A percentile compares a stretch with the other conserved stretches of the same genome.
Evolutionary conservation across 495 filamentous ascomycete species (phyloP).

Genomic region (Penicillium chermesinum): DNA sequence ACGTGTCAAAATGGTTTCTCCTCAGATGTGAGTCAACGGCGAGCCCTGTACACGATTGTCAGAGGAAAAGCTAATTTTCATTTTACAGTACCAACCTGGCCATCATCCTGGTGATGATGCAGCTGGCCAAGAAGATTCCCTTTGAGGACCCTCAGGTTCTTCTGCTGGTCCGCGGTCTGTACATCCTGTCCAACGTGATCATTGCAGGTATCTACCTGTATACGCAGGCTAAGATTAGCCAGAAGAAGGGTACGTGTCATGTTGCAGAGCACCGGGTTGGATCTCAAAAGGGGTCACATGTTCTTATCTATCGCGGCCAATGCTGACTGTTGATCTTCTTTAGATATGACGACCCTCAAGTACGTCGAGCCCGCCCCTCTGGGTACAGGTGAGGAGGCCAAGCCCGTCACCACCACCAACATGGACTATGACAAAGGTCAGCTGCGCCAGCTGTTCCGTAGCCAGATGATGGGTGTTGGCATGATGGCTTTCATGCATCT

Average conservation of each 20-base stretch:
- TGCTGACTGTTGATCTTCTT: not conserved
- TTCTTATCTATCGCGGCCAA: not conserved
- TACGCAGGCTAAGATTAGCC: conserved; percentile 74
- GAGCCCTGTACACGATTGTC: not conserved
- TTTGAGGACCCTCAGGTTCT: conserved; percentile 90
- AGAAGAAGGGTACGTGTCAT: conserved; percentile 77
- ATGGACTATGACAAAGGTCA: conserved; percentile 87
- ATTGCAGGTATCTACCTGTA: conserved; percentile 81
- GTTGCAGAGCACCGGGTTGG: not conserved
- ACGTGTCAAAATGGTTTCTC: conserved; percentile 41
- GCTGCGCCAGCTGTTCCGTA: conserved; percentile 74
- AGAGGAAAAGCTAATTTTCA: conserved; percentile 1
- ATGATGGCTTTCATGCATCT: conserved; percentile 99
- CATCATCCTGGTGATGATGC: conserved; percentile 97
- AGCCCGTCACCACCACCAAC: conserved; percentile 91
- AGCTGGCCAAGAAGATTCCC: conserved; percentile 89
- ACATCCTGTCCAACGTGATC: conserved; percentile 82
- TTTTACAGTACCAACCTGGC: conserved; percentile 76
- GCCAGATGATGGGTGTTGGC: conserved; percentile 86
- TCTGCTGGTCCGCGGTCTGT: conserved; percentile 73
- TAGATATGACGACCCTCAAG: conserved; percentile 96
- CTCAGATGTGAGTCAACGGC: conserved; percentile 39
- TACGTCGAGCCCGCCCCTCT: conserved; percentile 93
- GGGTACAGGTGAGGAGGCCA: conserved; percentile 87
- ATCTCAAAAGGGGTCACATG: not conserved